A percentile compares a stretch with the other conserved stretches of the same genome.
These are phyloP conservation scores for Penicillium occitanis DNA, from an alignment of 2,329 filamentous ascomycete species.

Conservation along the genomic window DNA sequence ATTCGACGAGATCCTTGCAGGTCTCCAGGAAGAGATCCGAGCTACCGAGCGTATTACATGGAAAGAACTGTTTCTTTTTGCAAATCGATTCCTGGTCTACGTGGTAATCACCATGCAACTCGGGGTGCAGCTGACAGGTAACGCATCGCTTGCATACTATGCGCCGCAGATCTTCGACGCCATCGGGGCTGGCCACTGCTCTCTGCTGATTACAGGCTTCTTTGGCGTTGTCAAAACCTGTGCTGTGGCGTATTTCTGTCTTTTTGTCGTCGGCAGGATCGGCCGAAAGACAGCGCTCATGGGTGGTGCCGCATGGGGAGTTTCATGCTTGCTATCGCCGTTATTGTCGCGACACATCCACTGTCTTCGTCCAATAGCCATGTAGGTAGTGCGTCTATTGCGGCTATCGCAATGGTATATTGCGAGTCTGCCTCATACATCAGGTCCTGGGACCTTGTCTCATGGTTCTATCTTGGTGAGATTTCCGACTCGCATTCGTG, in stretches of 20 bases:
- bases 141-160: constrained; percentile 49
- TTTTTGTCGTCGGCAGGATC: constrained; percentile 53
- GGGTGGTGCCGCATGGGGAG: constrained; percentile 51
- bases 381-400: constrained; percentile 36
- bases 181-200: constrained; percentile 50
- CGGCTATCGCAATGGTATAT: constrained; percentile 52
- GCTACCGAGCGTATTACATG: constrained; percentile 50
- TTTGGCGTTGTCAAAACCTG: constrained; percentile 54
- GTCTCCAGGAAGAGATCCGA: constrained; percentile 49
- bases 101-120: constrained; percentile 53
- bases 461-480: constrained; percentile 28
- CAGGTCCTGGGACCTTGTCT: constrained; percentile 27
- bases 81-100: constrained; percentile 50
- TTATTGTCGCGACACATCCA: constrained; percentile 44
- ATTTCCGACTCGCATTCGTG: constrained; percentile 26
- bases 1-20: constrained; percentile 23
- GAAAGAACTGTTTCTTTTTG: constrained; percentile 48
- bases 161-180: constrained; percentile 53
- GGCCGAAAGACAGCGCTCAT: constrained; percentile 53
- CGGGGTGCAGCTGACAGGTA: constrained; percentile 50
- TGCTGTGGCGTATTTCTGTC: constrained; percentile 42
- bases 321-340: constrained; percentile 54
- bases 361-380: constrained; percentile 41
- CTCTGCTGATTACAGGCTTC: constrained; percentile 49
- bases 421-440: constrained; percentile 21